Conservation (phyloP, 106 monocot genomes). For the Phalaenopsis aphrodite region DNA sequence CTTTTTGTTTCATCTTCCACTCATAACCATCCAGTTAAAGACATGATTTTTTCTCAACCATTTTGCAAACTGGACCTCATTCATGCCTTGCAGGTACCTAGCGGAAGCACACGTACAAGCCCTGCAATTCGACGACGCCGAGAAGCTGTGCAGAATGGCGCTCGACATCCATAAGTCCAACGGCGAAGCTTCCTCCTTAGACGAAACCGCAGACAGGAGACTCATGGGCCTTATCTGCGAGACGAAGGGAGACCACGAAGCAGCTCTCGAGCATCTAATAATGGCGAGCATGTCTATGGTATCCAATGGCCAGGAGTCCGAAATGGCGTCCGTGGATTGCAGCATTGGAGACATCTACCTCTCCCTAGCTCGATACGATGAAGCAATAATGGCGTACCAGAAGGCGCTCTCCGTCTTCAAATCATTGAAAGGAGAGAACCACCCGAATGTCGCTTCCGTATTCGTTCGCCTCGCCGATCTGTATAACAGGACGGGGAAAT, state of each 20-base stretch:
- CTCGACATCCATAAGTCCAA: slow-evolving; percentile 53
- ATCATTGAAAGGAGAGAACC: slow-evolving; percentile 60
- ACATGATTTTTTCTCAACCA: not conserved
- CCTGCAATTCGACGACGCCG: slow-evolving; percentile 59
- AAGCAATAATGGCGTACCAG: slow-evolving; percentile 64
- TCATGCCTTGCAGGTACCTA: slow-evolving; percentile 36
- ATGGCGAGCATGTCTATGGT: slow-evolving; percentile 63
- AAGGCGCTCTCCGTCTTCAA: slow-evolving; percentile 55
- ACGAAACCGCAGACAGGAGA: slow-evolving; percentile 59
- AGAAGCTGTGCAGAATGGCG: slow-evolving; percentile 48
- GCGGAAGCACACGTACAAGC: slow-evolving; percentile 69
- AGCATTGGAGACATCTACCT: slow-evolving; percentile 70
- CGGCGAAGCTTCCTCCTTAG: slow-evolving; percentile 35
- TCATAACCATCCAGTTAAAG: not conserved
- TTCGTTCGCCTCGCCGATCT: slow-evolving; percentile 61
- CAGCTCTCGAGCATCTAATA: slow-evolving; percentile 61
- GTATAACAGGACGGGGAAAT: slow-evolving; percentile 71
- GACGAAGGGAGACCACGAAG: slow-evolving; percentile 52
- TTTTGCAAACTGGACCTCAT: not conserved
- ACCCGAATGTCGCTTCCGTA: slow-evolving; percentile 54
- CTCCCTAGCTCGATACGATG: slow-evolving; percentile 52
- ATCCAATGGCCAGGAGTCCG: slow-evolving; percentile 51
- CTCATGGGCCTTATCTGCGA: slow-evolving; percentile 73
- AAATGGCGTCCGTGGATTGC: slow-evolving; percentile 56
- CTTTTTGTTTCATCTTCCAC: not conserved